Conservation (phyloP, 1,139 yeast species). For the Ashbya aceris region DNA sequence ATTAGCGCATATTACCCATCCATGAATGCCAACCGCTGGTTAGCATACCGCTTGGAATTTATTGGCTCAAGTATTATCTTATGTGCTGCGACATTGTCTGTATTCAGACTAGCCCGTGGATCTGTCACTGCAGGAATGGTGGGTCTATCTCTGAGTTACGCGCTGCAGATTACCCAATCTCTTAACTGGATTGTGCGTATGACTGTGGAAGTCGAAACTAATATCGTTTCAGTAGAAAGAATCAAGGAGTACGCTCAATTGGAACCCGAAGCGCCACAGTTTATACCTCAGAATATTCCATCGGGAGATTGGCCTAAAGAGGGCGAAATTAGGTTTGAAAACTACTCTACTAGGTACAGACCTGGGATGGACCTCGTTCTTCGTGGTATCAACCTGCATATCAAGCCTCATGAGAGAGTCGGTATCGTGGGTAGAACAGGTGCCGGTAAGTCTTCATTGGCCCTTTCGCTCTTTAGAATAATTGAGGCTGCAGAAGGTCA, state of each 20-base stretch:
- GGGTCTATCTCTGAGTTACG: constrained; percentile 88
- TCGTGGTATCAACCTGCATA: constrained; percentile 55
- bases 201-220: constrained; percentile 97
- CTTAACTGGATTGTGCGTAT: constrained; percentile 96
- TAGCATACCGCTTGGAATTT: constrained; percentile 85
- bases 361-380: constrained; percentile 75
- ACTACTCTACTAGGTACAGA: constrained; percentile 80
- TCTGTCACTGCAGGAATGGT: constrained; percentile 77
- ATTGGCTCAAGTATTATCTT: constrained; percentile 82
- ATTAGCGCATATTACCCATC: constrained; percentile 90
- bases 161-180: constrained; percentile 85
- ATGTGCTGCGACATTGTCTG: constrained; percentile 75
- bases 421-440: constrained; percentile 97
- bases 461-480: constrained; percentile 80
- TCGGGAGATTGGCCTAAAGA: constrained; percentile 61
- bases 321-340: constrained; percentile 62
- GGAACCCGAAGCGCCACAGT: constrained; percentile 71
- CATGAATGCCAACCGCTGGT: constrained; percentile 93
- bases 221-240: constrained; percentile 94
- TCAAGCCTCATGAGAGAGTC: constrained; percentile 73
- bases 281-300: constrained; percentile 65
- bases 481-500: constrained; percentile 73
- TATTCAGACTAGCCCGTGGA: constrained; percentile 59
- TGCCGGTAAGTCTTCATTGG: constrained; percentile 90
- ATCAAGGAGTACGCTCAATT: constrained; percentile 75